Conservation (phyloP, 1,139 yeast species). For the Nakaseomyces nivariensis region DNA sequence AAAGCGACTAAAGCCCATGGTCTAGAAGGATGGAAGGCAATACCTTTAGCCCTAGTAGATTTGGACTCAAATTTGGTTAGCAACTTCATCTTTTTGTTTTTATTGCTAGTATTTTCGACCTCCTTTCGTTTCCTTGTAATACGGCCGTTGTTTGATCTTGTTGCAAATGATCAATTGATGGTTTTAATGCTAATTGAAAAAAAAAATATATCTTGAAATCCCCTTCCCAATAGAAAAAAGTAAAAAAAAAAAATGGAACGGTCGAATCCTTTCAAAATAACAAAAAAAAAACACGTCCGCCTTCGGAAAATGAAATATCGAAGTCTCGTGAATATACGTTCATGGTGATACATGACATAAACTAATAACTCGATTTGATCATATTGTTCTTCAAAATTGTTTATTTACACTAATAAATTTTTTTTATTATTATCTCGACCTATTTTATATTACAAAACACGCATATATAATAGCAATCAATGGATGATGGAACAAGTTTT, state of each 20-base stretch:
- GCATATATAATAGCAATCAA: background rate
- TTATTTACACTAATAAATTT: no score
- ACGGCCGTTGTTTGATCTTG: no score
- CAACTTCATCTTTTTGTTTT: constrained; percentile 66
- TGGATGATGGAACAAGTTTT: constrained; percentile 3
- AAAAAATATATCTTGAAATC: background rate
- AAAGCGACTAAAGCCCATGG: constrained; percentile 96
- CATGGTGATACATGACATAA: no score
- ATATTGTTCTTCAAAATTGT: no score
- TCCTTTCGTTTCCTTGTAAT: no score
- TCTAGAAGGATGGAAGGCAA: constrained; percentile 87
- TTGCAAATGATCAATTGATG: no score
- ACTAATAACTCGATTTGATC: no score
- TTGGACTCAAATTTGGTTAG: constrained; percentile 95
- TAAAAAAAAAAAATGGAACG: background rate
- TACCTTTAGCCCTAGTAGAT: constrained; percentile 96
- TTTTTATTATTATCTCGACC: no score
- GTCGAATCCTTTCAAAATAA: no score
- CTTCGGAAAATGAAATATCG: background rate
- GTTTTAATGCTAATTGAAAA: no score
- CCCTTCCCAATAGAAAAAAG: background rate
- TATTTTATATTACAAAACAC: no score
- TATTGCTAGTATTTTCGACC: background rate
- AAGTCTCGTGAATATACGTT: background rate
- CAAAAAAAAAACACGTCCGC: background rate